Evolutionary conservation across 257 asterid species (phyloP).

Genomic region (Eustoma russellianum): DNA sequence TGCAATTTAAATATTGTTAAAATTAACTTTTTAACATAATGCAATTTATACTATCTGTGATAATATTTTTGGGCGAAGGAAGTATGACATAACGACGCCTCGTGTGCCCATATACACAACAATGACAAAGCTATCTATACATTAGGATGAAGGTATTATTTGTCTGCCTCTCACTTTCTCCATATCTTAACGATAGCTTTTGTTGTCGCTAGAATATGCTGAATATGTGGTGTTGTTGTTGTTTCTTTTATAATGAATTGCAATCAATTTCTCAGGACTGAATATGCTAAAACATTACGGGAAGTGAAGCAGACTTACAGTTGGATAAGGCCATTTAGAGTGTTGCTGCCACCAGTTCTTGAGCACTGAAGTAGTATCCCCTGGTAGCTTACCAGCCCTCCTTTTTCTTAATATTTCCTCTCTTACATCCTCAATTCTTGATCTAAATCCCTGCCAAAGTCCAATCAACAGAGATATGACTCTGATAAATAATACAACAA

Average conservation of each 20-base stretch:
- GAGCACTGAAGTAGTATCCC: slow-evolving; percentile 81
- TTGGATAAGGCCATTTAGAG: slow-evolving; percentile 98
- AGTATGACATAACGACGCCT: too few species aligned
- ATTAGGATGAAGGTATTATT: too few species aligned
- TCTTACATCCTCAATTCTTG: slow-evolving; percentile 88
- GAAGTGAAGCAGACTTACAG: slow-evolving; percentile 34
- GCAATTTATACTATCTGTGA: too few species aligned
- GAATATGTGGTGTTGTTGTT: background rate
- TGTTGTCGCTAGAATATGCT: too few species aligned
- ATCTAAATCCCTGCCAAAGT: slow-evolving; percentile 80
- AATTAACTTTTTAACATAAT: background rate
- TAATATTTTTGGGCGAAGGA: too few species aligned
- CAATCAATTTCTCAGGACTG: background rate
- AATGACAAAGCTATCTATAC: too few species aligned
- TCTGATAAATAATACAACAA: too few species aligned
- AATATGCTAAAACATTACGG: background rate
- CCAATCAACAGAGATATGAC: too few species aligned
- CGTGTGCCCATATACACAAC: too few species aligned
- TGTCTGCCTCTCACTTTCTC: too few species aligned
- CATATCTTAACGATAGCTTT: background rate
- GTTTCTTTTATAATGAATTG: background rate
- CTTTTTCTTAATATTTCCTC: slow-evolving; percentile 90
- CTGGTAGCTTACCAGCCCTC: slow-evolving; percentile 93
- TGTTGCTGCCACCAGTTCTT: slow-evolving; percentile 98
- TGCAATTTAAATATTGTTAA: too few species aligned